phyloP scores from a whole-genome alignment of 2,329 filamentous ascomycete genomes.

The Sclerotiophoma versabilis region DNA sequence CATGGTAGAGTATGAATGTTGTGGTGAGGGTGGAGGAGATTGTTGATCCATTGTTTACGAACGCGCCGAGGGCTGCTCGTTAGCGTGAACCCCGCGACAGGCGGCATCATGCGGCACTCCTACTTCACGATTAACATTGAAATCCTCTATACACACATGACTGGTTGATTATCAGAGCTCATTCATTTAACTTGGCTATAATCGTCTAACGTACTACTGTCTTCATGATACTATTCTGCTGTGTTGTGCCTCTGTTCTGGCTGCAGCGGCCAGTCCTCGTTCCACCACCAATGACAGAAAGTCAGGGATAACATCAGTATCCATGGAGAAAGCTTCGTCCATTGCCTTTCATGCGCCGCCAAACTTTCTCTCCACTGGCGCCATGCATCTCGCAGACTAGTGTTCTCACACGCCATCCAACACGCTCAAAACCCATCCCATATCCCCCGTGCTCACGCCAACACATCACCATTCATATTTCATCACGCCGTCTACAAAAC shows the following conservation, averaged over 20 bases:
- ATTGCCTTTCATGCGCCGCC: too few species aligned
- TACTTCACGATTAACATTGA: neutral
- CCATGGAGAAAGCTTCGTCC: too few species aligned
- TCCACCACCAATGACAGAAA: neutral
- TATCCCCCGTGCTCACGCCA: neutral
- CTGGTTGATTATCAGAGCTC: too few species aligned
- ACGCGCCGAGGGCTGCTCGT: constrained; percentile 8
- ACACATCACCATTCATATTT: neutral
- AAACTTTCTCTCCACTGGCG: neutral
- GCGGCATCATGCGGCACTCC: neutral
- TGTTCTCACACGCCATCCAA: neutral
- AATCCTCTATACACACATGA: too few species aligned
- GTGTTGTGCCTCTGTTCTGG: too few species aligned
- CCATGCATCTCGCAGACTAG: too few species aligned
- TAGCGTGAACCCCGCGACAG: constrained; percentile 5
- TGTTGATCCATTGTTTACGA: constrained; percentile 16
- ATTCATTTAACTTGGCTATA: too few species aligned
- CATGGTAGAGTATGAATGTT: constrained; percentile 33
- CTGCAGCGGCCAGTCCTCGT: too few species aligned
- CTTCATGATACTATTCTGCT: too few species aligned
- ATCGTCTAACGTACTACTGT: too few species aligned
- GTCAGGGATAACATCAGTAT: neutral
- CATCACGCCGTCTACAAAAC: constrained; percentile 1
- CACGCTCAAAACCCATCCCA: neutral
- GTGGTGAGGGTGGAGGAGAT: constrained; percentile 2